Conservation (phyloP, 2,329 filamentous ascomycete genomes). For the Decorospora gaudefroyi region DNA sequence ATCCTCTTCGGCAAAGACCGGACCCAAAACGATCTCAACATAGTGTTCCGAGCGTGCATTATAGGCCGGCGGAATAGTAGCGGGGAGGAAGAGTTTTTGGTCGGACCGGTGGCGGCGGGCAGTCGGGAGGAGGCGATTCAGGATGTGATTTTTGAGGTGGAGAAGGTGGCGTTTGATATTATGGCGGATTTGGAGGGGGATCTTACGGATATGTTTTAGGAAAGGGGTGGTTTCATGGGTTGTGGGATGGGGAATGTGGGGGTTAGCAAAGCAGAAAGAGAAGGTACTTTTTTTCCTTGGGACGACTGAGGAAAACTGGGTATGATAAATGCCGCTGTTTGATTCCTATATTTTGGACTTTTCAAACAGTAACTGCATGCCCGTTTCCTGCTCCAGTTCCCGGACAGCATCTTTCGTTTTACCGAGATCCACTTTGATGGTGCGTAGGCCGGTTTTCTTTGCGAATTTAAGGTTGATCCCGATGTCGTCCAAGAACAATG, state of each 20-base stretch:
- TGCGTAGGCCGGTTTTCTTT: slow-evolving; percentile 73
- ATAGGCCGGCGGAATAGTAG: not conserved
- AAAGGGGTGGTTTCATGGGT: not conserved
- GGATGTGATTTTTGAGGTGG: not conserved
- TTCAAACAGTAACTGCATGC: slow-evolving; percentile 63
- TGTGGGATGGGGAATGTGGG: too few species aligned
- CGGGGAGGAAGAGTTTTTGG: not conserved
- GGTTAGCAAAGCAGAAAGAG: too few species aligned
- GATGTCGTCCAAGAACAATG: slow-evolving; percentile 92
- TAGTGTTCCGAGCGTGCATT: not conserved
- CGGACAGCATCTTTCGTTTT: slow-evolving; percentile 78
- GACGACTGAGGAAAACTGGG: not conserved
- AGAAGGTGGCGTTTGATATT: not conserved
- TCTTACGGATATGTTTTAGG: not conserved
- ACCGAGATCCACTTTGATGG: slow-evolving; percentile 82
- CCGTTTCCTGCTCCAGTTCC: slow-evolving; percentile 76
- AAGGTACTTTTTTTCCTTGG: too few species aligned
- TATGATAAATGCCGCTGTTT: not conserved
- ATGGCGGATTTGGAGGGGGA: not conserved
- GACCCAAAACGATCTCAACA: not conserved
- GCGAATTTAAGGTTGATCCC: slow-evolving; percentile 88
- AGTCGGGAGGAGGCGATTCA: not conserved
- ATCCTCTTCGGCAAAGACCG: not conserved
- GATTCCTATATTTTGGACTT: slow-evolving; percentile 33
- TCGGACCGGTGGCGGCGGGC: not conserved